A percentile compares a stretch with the other conserved stretches of the same genome.
Evolutionary conservation across 306 rosid genomes (phyloP).

Genomic region (Vigna reflexopilosa): DNA sequence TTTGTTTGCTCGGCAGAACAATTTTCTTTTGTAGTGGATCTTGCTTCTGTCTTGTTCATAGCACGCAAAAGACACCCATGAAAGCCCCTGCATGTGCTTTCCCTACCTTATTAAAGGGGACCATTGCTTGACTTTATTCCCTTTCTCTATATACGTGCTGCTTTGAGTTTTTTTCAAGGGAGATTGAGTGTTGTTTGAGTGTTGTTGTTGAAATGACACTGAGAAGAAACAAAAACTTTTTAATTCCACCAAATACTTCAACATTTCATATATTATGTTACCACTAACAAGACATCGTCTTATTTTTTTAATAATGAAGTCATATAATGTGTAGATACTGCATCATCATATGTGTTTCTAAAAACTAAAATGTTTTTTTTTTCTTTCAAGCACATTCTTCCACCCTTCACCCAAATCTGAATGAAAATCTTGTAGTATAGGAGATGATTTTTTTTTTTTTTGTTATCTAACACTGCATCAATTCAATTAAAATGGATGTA

Average conservation of each 20-base stretch:
- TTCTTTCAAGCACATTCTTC: too few species aligned
- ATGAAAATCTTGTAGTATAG: too few species aligned
- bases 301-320: too few species aligned
- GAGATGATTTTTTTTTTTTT: too few species aligned
- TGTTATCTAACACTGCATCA: too few species aligned
- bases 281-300: too few species aligned
- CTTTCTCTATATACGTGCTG: slow-evolving; percentile 37
- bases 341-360: too few species aligned
- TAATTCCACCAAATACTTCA: background rate
- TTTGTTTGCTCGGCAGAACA: slow-evolving; percentile 33
- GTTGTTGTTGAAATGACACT: background rate
- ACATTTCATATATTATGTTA: too few species aligned
- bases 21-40: slow-evolving; percentile 35
- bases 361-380: too few species aligned
- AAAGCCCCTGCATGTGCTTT: slow-evolving; percentile 47
- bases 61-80: slow-evolving; percentile 47
- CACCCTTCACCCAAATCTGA: too few species aligned
- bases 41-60: slow-evolving; percentile 44
- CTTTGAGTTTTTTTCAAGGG: background rate
- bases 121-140: slow-evolving; percentile 45
- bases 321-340: too few species aligned
- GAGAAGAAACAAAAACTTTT: background rate
- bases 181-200: background rate
- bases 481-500: too few species aligned
- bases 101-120: slow-evolving; percentile 31